phyloP scores from a whole-genome alignment of 768 basidiomycete species.

The Cystoderma amianthinum region DNA sequence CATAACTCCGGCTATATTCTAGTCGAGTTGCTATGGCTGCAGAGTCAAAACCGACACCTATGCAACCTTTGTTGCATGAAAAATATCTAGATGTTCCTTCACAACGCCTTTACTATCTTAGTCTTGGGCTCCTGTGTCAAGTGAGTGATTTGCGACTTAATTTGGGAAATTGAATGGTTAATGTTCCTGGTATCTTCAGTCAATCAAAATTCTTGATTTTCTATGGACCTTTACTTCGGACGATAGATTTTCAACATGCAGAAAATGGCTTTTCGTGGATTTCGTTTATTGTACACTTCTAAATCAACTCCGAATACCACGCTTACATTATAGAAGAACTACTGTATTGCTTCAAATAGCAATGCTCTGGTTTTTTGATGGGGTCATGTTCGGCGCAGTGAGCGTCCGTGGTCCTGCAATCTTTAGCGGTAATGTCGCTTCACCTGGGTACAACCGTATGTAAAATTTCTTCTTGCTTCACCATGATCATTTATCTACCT shows the following conservation, averaged over 20 bases:
- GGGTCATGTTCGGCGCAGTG: slow-evolving; percentile 66
- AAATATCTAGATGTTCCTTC: slow-evolving; percentile 69
- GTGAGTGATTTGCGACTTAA: slow-evolving; percentile 31
- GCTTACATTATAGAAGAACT: slow-evolving; percentile 60
- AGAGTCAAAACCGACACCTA: slow-evolving; percentile 7
- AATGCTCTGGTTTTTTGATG: slow-evolving; percentile 56
- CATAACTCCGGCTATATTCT: no score
- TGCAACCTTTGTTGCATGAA: slow-evolving; percentile 60
- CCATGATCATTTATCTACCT: neutral
- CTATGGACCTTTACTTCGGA: slow-evolving; percentile 46
- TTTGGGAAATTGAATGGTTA: no score
- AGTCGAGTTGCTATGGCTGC: slow-evolving; percentile 10
- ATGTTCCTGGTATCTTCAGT: no score
- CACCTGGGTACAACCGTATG: slow-evolving; percentile 6
- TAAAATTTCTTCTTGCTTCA: neutral
- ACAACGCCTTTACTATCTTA: slow-evolving; percentile 73
- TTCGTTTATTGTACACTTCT: slow-evolving; percentile 51
- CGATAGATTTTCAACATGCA: slow-evolving; percentile 34
- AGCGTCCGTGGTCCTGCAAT: slow-evolving; percentile 37
- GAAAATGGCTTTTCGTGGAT: slow-evolving; percentile 74
- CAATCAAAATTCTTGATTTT: slow-evolving; percentile 72
- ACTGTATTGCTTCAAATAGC: slow-evolving; percentile 58
- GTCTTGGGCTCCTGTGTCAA: slow-evolving; percentile 72
- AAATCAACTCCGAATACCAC: slow-evolving; percentile 64
- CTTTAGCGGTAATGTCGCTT: slow-evolving; percentile 6